Evolutionary conservation across 2,329 filamentous ascomycete genomes (phyloP).

Genomic region (Alternaria brassicae): DNA sequence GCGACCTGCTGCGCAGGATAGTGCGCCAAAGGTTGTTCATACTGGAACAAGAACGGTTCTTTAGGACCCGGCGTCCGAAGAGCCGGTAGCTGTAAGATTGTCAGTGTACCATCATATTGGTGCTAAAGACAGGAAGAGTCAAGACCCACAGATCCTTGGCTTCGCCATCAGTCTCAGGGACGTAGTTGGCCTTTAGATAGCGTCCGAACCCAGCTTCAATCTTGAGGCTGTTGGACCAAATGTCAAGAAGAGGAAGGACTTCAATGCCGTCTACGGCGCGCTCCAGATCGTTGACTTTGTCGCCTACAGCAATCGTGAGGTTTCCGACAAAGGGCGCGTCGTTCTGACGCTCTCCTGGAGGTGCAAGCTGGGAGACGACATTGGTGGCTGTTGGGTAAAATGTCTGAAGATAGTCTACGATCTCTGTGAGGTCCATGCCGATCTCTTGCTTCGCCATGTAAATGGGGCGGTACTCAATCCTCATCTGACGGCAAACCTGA

Average conservation of each 20-base stretch:
- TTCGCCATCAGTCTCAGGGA: slow-evolving; percentile 35
- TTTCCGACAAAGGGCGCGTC: slow-evolving; percentile 35
- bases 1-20: slow-evolving; percentile 28
- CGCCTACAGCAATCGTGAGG: slow-evolving; percentile 36
- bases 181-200: slow-evolving; percentile 26
- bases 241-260: slow-evolving; percentile 30
- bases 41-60: slow-evolving; percentile 24
- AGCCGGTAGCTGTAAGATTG: slow-evolving; percentile 35
- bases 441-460: slow-evolving; percentile 37
- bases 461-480: slow-evolving; percentile 34
- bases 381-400: slow-evolving; percentile 26
- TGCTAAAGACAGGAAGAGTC: slow-evolving; percentile 7
- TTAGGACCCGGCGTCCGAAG: slow-evolving; percentile 35
- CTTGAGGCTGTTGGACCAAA: slow-evolving; percentile 40
- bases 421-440: slow-evolving; percentile 35
- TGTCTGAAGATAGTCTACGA: slow-evolving; percentile 26
- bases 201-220: slow-evolving; percentile 42
- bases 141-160: slow-evolving; percentile 41
- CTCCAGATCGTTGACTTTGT: slow-evolving; percentile 22
- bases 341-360: not conserved
- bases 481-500: slow-evolving; percentile 35
- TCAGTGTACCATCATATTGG: slow-evolving; percentile 4
- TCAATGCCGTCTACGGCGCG: slow-evolving; percentile 25
- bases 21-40: slow-evolving; percentile 37
- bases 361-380: slow-evolving; percentile 8